Evolutionary conservation across 805 yeast genomes (phyloP).

Genomic region (Wickerhamiella domercqiae): DNA sequence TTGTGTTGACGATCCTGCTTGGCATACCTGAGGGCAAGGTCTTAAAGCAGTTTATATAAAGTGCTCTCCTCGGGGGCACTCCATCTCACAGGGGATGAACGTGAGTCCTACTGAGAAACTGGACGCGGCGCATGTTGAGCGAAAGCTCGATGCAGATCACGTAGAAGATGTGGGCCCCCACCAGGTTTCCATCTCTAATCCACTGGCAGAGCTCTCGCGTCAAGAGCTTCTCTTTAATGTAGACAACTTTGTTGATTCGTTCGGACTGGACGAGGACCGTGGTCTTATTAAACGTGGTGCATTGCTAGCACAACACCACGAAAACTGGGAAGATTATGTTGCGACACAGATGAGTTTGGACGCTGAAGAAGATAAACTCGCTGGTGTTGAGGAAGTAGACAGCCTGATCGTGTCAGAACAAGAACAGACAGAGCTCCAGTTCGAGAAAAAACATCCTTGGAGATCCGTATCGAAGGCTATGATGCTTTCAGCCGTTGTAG

Average conservation of each 20-base stretch:
- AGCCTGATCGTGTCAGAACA: constrained; percentile 11
- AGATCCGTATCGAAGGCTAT: constrained; percentile 26
- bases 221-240: constrained; percentile 7
- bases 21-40: too few species aligned
- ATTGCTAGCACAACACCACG: constrained; percentile 34
- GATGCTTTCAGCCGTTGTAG: constrained; percentile 38
- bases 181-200: constrained; percentile 5
- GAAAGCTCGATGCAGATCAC: constrained; percentile 2
- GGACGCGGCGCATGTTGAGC: background rate
- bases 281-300: constrained; percentile 31
- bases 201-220: constrained; percentile 7
- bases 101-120: background rate
- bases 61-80: too few species aligned
- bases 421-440: constrained; percentile 23
- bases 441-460: constrained; percentile 35
- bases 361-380: background rate
- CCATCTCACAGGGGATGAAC: too few species aligned
- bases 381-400: background rate
- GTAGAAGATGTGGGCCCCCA: constrained; percentile 2
- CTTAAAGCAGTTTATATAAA: too few species aligned
- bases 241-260: constrained; percentile 8
- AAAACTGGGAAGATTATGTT: constrained; percentile 19
- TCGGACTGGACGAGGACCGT: constrained; percentile 15
- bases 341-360: constrained; percentile 7
- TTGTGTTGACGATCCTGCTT: too few species aligned